phyloP scores from a whole-genome alignment of 371 early-diverging fungal species.

The Blakeslea trispora region DNA sequence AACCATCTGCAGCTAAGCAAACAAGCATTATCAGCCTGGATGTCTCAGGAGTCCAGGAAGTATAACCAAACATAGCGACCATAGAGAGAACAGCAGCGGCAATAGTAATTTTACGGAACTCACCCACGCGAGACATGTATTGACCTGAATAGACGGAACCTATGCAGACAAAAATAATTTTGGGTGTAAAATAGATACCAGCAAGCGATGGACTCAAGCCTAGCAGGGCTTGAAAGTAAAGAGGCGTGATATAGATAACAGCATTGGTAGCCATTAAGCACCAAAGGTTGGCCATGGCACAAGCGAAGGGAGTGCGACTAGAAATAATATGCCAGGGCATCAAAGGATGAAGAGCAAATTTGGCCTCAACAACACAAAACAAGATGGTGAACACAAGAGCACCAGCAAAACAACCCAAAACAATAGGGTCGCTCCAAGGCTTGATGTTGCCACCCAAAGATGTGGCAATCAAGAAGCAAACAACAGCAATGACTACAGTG shows the following conservation, averaged over 20 bases:
- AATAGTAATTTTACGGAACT: conserved; percentile 36
- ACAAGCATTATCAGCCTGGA: conserved; percentile 11
- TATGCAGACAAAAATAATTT: conserved; percentile 31
- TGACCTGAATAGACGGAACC: conserved; percentile 45
- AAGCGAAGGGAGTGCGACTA: conserved; percentile 29
- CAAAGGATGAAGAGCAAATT: conserved; percentile 62
- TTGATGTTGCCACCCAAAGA: conserved; percentile 62
- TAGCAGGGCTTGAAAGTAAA: conserved; percentile 39
- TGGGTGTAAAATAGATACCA: conserved; percentile 46
- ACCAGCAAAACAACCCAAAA: conserved; percentile 51
- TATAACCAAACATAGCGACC: conserved; percentile 25
- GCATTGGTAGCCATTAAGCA: conserved; percentile 31
- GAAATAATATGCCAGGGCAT: conserved; percentile 46
- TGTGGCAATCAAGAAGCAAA: conserved; percentile 57
- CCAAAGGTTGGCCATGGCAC: conserved; percentile 32
- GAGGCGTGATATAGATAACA: conserved; percentile 27
- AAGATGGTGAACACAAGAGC: conserved; percentile 40
- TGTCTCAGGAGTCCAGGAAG: conserved; percentile 28
- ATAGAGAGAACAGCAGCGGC: conserved; percentile 14
- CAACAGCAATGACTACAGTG: conserved; percentile 49
- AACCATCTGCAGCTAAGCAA: conserved; percentile 39
- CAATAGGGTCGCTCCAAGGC: conserved; percentile 59
- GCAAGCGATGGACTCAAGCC: conserved; percentile 43
- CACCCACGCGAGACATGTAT: conserved; percentile 50
- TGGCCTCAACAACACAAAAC: conserved; percentile 61